A percentile compares a stretch with the other conserved stretches of the same genome.
Conservation (phyloP, 805 yeast genomes). For the Zygosaccharomyces kombuchaensis region DNA sequence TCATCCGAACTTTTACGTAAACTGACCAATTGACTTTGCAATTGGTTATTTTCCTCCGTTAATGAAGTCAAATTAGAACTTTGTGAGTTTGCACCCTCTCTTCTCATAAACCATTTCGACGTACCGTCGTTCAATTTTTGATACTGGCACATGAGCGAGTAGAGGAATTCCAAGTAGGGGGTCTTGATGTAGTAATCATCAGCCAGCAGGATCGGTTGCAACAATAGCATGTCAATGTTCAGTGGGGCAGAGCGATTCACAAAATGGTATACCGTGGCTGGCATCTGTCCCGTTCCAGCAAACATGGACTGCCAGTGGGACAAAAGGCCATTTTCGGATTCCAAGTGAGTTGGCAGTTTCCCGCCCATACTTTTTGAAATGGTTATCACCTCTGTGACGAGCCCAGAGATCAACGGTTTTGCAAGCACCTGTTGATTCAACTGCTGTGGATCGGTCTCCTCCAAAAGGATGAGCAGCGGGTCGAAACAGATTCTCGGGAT, state of each 20-base stretch:
- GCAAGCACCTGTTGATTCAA: constrained; percentile 68
- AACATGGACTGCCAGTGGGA: constrained; percentile 48
- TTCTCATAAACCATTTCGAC: constrained; percentile 33
- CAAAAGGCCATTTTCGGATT: constrained; percentile 57
- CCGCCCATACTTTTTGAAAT: constrained; percentile 76
- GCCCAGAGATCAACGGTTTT: constrained; percentile 78
- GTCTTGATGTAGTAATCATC: constrained; percentile 83
- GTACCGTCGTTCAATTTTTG: constrained; percentile 44
- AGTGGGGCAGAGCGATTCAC: constrained; percentile 48
- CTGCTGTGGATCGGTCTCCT: constrained; percentile 56
- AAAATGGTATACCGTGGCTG: constrained; percentile 64
- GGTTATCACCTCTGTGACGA: constrained; percentile 67
- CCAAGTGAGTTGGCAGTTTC: constrained; percentile 57
- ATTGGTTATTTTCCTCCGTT: constrained; percentile 11
- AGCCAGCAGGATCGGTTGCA: constrained; percentile 86
- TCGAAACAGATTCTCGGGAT: constrained; percentile 73
- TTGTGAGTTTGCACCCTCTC: constrained; percentile 12
- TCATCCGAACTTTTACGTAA: constrained; percentile 17
- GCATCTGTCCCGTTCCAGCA: constrained; percentile 44
- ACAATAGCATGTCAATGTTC: constrained; percentile 67
- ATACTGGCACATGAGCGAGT: constrained; percentile 69
- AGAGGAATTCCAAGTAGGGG: constrained; percentile 84
- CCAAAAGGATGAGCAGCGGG: constrained; percentile 71
- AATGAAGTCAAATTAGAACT: background rate
- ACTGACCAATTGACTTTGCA: constrained; percentile 14